Conservation (phyloP, 2,329 filamentous ascomycete genomes). For the Apiospora marii region DNA sequence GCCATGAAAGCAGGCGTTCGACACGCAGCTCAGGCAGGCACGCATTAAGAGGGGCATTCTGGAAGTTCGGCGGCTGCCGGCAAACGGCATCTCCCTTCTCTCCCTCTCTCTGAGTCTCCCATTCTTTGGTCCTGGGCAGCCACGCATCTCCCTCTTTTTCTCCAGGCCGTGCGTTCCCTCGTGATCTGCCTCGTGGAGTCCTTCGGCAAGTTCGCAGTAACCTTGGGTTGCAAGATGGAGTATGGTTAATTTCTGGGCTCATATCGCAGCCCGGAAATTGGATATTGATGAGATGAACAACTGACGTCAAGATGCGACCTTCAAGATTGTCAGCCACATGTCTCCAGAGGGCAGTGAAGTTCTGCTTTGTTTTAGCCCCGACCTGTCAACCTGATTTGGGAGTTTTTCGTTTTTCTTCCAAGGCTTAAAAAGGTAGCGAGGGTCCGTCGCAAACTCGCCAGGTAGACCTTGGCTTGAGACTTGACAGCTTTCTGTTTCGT, state of each 20-base stretch:
- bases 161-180: conserved; percentile 3
- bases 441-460: conserved; percentile 5
- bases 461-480: conserved; percentile 5
- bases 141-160: not conserved
- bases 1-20: not conserved
- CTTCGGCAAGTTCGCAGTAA: not conserved
- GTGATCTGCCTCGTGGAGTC: not conserved
- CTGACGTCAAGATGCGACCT: conserved; percentile 16
- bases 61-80: not conserved
- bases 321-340: not conserved
- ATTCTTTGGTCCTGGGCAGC: not conserved
- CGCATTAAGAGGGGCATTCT: conserved; percentile 4
- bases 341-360: conserved; percentile 4
- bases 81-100: not conserved
- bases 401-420: not conserved
- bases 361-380: conserved; percentile 8
- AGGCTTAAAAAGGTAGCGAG: not conserved
- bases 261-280: not conserved
- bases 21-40: conserved; percentile 1
- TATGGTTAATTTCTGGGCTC: conserved; percentile 9
- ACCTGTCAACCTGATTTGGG: conserved; percentile 6
- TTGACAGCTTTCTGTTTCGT: not conserved
- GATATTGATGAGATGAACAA: conserved; percentile 9
- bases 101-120: not conserved
- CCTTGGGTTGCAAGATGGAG: conserved; percentile 7